Conservation (phyloP, 441 rosid species). For the Gossypium gossypioides region DNA sequence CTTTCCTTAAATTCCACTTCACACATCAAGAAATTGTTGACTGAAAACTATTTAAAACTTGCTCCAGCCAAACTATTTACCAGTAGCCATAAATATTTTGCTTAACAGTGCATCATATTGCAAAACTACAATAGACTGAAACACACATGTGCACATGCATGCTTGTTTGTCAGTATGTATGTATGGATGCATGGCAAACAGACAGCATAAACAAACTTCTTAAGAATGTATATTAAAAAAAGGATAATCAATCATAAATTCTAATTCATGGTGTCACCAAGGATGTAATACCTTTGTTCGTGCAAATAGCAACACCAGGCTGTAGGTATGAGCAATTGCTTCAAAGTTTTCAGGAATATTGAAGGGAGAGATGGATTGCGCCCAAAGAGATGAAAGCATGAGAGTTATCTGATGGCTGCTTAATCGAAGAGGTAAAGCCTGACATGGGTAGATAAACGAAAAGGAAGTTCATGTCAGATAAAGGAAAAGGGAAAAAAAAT, state of each 20-base stretch:
- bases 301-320: conserved; percentile 65
- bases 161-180: background rate
- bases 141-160: background rate
- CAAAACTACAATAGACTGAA: background rate
- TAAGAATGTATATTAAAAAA: background rate
- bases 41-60: background rate
- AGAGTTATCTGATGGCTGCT: conserved; percentile 83
- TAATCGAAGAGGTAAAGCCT: conserved; percentile 64
- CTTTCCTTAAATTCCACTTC: background rate
- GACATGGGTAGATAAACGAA: conserved; percentile 18
- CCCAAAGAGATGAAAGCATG: conserved; percentile 84
- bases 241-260: background rate
- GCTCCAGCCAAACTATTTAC: background rate
- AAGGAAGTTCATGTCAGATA: conserved; percentile 10
- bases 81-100: conserved; percentile 1
- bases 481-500: conserved; percentile 1
- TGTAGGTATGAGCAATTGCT: conserved; percentile 83
- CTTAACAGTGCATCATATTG: background rate
- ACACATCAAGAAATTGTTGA: background rate
- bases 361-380: conserved; percentile 72
- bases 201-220: background rate
- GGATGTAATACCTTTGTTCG: conserved; percentile 51
- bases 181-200: background rate
- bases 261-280: background rate
- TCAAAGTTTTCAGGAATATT: conserved; percentile 77